phyloP scores from a whole-genome alignment of 495 filamentous ascomycete species.

The Neurospora sp. region DNA sequence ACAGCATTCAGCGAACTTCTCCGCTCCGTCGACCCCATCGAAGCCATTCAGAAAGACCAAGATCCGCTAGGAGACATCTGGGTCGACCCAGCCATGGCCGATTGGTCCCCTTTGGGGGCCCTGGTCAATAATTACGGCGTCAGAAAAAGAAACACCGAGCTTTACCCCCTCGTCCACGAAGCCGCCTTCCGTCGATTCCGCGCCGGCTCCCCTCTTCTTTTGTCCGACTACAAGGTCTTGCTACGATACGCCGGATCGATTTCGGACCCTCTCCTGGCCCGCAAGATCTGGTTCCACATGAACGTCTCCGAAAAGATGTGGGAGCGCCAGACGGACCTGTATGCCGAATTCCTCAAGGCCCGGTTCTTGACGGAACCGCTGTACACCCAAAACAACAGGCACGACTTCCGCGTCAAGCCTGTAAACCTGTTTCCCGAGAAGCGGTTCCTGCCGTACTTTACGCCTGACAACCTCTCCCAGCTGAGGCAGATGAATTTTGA shows the following conservation, averaged over 20 bases:
- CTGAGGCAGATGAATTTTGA: constrained; percentile 10
- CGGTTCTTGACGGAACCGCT: constrained; percentile 29
- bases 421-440: constrained; percentile 18
- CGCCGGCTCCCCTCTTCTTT: constrained; percentile 11
- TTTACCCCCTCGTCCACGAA: constrained; percentile 13
- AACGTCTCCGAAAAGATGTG: neutral
- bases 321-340: constrained; percentile 12
- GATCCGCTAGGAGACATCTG: constrained; percentile 14
- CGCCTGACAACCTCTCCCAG: neutral
- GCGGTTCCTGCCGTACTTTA: neutral
- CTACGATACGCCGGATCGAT: constrained; percentile 27
- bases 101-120: constrained; percentile 12
- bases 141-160: constrained; percentile 14
- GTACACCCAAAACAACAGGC: constrained; percentile 23
- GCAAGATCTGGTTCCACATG: constrained; percentile 13
- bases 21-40: constrained; percentile 24
- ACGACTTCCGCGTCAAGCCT: constrained; percentile 16
- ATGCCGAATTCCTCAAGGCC: constrained; percentile 23
- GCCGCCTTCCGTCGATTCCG: constrained; percentile 14
- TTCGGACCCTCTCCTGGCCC: constrained; percentile 12
- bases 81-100: constrained; percentile 18
- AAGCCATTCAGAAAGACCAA: constrained; percentile 9
- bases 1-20: constrained; percentile 30
- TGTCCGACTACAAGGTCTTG: constrained; percentile 23
- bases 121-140: constrained; percentile 24